Evolutionary conservation across 1,139 yeast species (phyloP).

Genomic region (Sugiyamaella paludigena): DNA sequence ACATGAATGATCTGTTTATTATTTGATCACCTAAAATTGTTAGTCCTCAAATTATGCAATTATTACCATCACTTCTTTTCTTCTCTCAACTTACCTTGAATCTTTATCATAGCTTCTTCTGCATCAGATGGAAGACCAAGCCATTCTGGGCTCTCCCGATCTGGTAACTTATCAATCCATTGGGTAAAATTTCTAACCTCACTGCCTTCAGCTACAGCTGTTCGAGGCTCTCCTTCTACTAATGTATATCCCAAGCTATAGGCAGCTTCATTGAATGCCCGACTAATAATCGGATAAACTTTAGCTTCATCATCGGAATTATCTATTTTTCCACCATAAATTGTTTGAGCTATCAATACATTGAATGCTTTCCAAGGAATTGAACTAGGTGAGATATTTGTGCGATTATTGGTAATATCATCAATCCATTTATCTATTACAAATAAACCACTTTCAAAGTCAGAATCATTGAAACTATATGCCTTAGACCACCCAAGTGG

Average conservation of each 20-base stretch:
- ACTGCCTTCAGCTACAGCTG: conserved; percentile 52
- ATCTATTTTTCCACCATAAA: conserved; percentile 76
- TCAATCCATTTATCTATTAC: conserved; percentile 47
- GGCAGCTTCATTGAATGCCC: conserved; percentile 38
- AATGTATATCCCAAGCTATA: conserved; percentile 42
- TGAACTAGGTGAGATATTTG: conserved; percentile 47
- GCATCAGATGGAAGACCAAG: conserved; percentile 52
- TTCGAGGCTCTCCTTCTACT: conserved; percentile 30
- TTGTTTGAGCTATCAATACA: conserved; percentile 51
- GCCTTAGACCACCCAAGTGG: conserved; percentile 61
- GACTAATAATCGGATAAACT: conserved; percentile 34
- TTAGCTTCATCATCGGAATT: conserved; percentile 43
- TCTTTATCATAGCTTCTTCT: conserved; percentile 36
- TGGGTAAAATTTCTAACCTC: conserved; percentile 38
- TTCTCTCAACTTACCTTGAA: conserved; percentile 23
- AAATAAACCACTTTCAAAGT: conserved; percentile 52
- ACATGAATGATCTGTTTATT: not conserved
- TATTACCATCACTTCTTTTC: not conserved
- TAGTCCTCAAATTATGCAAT: conserved; percentile 1
- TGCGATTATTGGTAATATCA: conserved; percentile 32
- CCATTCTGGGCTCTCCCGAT: conserved; percentile 62
- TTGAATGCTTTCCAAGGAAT: conserved; percentile 60
- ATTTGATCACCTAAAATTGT: conserved; percentile 6
- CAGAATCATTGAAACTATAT: conserved; percentile 76
- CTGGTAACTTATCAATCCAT: conserved; percentile 61